Evolutionary conservation across 176 grass and related monocot genomes (phyloP).

Genomic region (Cenchrus fungigraminus): DNA sequence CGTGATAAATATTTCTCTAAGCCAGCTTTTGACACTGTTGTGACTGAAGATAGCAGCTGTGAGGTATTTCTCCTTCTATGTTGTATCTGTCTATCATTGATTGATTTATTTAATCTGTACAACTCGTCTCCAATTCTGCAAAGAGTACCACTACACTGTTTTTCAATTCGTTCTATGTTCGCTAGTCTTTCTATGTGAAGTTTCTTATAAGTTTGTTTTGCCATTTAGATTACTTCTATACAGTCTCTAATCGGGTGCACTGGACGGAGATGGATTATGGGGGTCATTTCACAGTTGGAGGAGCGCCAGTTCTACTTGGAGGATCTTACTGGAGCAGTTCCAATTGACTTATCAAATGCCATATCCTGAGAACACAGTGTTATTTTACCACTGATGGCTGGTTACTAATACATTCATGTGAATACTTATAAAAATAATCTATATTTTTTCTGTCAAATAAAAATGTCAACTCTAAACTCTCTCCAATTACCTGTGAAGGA

Average conservation of each 20-base stretch:
- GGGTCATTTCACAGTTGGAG: slow-evolving; percentile 91
- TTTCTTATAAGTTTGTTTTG: neutral
- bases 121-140: neutral
- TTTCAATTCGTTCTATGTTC: neutral
- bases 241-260: slow-evolving; percentile 89
- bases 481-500: neutral
- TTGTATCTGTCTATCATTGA: neutral
- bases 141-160: neutral
- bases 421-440: neutral
- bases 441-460: slow-evolving; percentile 14
- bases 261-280: slow-evolving; percentile 96
- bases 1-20: slow-evolving; percentile 94
- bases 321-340: slow-evolving; percentile 90
- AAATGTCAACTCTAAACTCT: neutral
- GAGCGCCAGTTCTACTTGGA: slow-evolving; percentile 91
- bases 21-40: slow-evolving; percentile 74
- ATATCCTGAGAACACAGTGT: slow-evolving; percentile 69
- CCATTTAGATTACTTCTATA: slow-evolving; percentile 82
- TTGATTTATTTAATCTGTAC: slow-evolving; percentile 10
- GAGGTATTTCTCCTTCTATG: slow-evolving; percentile 55
- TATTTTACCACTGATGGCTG: neutral
- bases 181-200: slow-evolving; percentile 17
- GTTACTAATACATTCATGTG: neutral
- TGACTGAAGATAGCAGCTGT: slow-evolving; percentile 59
- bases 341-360: slow-evolving; percentile 77